These are phyloP conservation scores for Leccinum holopus DNA, from an alignment of 1,284 basidiomycete genomes.

Conservation along the genomic window DNA sequence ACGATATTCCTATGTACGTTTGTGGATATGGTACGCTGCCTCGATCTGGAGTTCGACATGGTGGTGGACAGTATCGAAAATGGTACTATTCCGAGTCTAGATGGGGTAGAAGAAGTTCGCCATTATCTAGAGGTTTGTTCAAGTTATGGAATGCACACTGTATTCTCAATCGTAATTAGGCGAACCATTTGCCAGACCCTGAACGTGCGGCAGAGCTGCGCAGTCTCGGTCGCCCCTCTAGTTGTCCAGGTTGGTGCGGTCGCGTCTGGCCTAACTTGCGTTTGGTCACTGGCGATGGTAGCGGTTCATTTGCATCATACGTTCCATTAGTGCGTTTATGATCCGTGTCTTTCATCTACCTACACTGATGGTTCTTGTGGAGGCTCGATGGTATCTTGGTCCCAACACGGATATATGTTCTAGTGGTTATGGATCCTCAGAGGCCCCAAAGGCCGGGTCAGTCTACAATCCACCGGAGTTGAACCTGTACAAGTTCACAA, in stretches of 20 bases:
- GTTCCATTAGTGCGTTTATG: neutral
- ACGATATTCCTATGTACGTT: constrained; percentile 11
- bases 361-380: neutral
- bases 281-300: constrained; percentile 1
- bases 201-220: constrained; percentile 23
- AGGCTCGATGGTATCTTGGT: constrained; percentile 12
- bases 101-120: constrained; percentile 14
- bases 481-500: constrained; percentile 12
- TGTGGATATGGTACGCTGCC: constrained; percentile 6
- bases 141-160: neutral
- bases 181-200: neutral
- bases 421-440: constrained; percentile 4
- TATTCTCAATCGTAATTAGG: neutral
- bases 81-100: constrained; percentile 1
- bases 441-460: constrained; percentile 2
- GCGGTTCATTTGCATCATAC: constrained; percentile 13
- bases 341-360: neutral
- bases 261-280: neutral
- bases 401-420: constrained; percentile 4
- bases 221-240: constrained; percentile 18
- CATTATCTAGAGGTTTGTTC: constrained; percentile 13
- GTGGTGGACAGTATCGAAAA: too few species aligned
- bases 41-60: too few species aligned
- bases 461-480: constrained; percentile 8
- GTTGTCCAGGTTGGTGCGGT: constrained; percentile 17